phyloP scores from a whole-genome alignment of 768 basidiomycete species.

The Trametes cinnabarina region DNA sequence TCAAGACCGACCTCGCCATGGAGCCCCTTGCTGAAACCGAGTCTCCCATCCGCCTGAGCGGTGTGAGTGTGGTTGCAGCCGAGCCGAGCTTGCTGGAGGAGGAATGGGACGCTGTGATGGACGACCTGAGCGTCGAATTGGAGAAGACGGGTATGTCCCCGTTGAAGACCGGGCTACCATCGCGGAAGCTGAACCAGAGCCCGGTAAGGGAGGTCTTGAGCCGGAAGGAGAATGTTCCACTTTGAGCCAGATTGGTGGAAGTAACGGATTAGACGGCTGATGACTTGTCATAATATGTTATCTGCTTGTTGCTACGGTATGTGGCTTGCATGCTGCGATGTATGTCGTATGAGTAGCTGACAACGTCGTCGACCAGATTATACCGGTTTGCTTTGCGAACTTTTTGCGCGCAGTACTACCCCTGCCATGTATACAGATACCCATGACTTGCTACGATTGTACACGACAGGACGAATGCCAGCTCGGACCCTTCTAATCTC shows the following conservation, averaged over 20 bases:
- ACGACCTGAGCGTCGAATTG: conserved; percentile 35
- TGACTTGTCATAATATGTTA: conserved; percentile 4
- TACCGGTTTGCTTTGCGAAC: conserved; percentile 7
- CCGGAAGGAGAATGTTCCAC: conserved; percentile 49
- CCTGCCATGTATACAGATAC: conserved; percentile 8
- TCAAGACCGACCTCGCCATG: conserved; percentile 26
- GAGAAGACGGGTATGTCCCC: conserved; percentile 17
- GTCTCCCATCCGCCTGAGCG: conserved; percentile 52
- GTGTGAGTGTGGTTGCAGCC: conserved; percentile 25
- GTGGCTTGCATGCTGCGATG: background rate
- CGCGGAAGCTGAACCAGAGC: conserved; percentile 35
- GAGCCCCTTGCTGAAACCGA: conserved; percentile 37
- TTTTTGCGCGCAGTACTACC: conserved; percentile 4
- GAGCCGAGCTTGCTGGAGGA: conserved; percentile 37
- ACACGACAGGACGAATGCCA: conserved; percentile 3
- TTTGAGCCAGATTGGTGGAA: background rate
- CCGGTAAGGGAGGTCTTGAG: conserved; percentile 40
- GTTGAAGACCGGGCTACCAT: conserved; percentile 20
- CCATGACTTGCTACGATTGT: conserved; percentile 4
- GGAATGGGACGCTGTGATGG: conserved; percentile 30
- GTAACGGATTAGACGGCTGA: background rate
- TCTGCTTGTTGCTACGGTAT: background rate
- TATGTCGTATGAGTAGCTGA: background rate
- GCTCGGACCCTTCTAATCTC: too few relatives aligned
- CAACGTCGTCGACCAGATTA: background rate